These are phyloP conservation scores for Beauveria sp. DNA, from an alignment of 2,329 filamentous ascomycete genomes.

Conservation along the genomic window DNA sequence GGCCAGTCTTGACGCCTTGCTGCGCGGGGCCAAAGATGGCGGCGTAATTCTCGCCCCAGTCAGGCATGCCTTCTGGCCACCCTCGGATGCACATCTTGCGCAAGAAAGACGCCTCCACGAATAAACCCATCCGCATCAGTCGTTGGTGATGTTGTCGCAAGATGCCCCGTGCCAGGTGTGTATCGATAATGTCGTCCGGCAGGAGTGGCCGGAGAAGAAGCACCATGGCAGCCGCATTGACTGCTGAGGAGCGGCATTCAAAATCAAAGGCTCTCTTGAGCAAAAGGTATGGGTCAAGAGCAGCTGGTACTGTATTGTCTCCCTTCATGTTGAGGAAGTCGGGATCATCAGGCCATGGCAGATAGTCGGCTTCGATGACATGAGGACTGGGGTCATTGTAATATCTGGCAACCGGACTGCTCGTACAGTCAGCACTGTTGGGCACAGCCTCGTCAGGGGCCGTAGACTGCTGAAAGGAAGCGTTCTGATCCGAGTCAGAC, in stretches of 20 bases:
- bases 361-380: constrained; percentile 50
- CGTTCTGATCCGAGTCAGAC: constrained; percentile 18
- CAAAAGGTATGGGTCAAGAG: constrained; percentile 49
- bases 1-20: constrained; percentile 44
- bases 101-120: constrained; percentile 52
- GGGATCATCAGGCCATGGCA: constrained; percentile 51
- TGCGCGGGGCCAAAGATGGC: constrained; percentile 47
- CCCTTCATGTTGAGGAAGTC: constrained; percentile 38
- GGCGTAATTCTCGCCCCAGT: constrained; percentile 48
- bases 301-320: constrained; percentile 20
- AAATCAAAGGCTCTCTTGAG: constrained; percentile 47
- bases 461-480: constrained; percentile 11
- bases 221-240: constrained; percentile 54
- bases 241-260: constrained; percentile 46
- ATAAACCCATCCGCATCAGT: constrained; percentile 51
- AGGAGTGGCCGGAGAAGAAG: constrained; percentile 52
- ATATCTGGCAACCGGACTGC: constrained; percentile 20
- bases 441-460: constrained; percentile 13
- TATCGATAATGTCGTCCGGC: constrained; percentile 46
- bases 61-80: constrained; percentile 43
- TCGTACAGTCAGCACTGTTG: constrained; percentile 18
- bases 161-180: constrained; percentile 47
- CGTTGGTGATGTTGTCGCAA: constrained; percentile 53
- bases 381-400: constrained; percentile 32
- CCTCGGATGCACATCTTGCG: constrained; percentile 54